Conservation (phyloP, 139 green algal genomes). For the Coccomyxa sp. region DNA sequence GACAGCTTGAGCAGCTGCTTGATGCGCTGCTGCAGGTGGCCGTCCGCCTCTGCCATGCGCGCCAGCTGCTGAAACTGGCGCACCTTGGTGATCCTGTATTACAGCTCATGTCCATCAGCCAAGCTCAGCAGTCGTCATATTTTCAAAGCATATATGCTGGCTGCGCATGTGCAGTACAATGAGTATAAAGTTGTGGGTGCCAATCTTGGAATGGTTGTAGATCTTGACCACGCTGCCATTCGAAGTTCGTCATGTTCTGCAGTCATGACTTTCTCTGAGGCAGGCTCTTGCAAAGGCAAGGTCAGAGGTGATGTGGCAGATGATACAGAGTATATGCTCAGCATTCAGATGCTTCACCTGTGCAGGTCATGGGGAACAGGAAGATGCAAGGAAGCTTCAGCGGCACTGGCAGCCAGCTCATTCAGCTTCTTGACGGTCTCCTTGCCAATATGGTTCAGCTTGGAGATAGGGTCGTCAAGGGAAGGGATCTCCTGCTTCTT, state of each 20-base stretch:
- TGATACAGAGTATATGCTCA: not conserved
- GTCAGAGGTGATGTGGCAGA: too few relatives aligned
- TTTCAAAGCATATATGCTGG: too few relatives aligned
- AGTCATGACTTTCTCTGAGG: not conserved
- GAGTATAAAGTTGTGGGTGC: too few relatives aligned
- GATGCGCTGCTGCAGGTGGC: slow-evolving; percentile 30
- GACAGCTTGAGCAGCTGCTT: slow-evolving; percentile 39
- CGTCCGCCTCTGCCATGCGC: slow-evolving; percentile 16
- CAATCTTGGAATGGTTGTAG: too few relatives aligned
- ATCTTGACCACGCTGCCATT: not conserved
- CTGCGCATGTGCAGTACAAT: too few relatives aligned
- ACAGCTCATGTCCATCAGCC: too few relatives aligned
- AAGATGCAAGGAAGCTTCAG: slow-evolving; percentile 20
- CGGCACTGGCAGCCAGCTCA: slow-evolving; percentile 19
- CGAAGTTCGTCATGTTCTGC: too few relatives aligned
- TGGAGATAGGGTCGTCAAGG: slow-evolving; percentile 50
- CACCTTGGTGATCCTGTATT: slow-evolving; percentile 33
- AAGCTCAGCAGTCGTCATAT: too few relatives aligned
- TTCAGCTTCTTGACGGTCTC: slow-evolving; percentile 33
- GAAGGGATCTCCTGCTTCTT: slow-evolving; percentile 56
- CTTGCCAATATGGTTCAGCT: slow-evolving; percentile 49
- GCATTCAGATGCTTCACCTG: not conserved
- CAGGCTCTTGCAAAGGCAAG: not conserved
- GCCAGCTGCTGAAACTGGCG: slow-evolving; percentile 28
- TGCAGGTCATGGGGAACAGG: slow-evolving; percentile 11